Percentiles rank a stretch among this genome's conserved stretches.
Evolutionary conservation across 1,284 basidiomycete genomes (phyloP).

Genomic region (Ganoderma lingzhi): DNA sequence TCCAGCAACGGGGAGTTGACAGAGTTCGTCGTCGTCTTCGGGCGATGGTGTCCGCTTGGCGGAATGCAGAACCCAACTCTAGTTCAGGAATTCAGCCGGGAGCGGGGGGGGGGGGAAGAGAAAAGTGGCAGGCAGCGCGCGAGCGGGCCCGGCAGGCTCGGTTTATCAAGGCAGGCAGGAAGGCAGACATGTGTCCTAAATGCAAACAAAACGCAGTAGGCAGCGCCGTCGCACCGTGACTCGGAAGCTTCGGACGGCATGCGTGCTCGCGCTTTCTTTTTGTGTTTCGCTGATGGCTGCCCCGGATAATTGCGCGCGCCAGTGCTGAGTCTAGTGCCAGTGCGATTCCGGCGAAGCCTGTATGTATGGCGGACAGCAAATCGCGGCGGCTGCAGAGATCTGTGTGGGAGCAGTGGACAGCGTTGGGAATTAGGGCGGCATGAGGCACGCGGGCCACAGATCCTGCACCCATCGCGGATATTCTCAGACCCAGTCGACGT

Average conservation of each 20-base stretch:
- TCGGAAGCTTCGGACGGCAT: not conserved
- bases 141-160: conserved; percentile 1
- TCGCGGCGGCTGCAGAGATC: not conserved
- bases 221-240: not conserved
- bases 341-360: not conserved
- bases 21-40: not conserved
- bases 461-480: no score
- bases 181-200: not conserved
- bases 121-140: not conserved
- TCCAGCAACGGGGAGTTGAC: conserved; percentile 2
- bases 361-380: not conserved
- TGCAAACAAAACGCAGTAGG: not conserved
- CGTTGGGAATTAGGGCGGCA: not conserved
- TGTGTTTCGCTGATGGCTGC: conserved; percentile 4
- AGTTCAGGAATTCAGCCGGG: not conserved
- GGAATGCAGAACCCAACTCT: not conserved
- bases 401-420: not conserved
- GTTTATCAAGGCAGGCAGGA: not conserved
- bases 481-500: not conserved
- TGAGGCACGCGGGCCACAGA: conserved; percentile 1
- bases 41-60: conserved; percentile 1
- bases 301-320: not conserved
- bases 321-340: not conserved
- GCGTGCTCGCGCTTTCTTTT: conserved; percentile 1
- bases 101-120: not conserved